These are phyloP conservation scores for Nitzschia putrida DNA, from an alignment of 108 stramenopile species.

Conservation along the genomic window DNA sequence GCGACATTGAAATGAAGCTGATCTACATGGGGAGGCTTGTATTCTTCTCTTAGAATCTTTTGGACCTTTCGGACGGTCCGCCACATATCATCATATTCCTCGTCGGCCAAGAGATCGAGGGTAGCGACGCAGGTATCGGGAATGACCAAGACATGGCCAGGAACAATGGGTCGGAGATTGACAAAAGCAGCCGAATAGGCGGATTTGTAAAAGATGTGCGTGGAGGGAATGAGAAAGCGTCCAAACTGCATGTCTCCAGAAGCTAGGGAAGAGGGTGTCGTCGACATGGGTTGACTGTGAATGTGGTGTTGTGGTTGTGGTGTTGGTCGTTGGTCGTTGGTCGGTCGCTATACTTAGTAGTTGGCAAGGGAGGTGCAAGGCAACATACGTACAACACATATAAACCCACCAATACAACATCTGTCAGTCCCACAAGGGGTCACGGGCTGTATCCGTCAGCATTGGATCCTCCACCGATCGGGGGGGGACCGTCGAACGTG, in stretches of 20 bases:
- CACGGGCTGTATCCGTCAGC: too few relatives aligned
- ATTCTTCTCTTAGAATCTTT: slow-evolving; percentile 49
- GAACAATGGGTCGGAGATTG: slow-evolving; percentile 88
- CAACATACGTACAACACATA: too few relatives aligned
- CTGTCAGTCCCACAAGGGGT: too few relatives aligned
- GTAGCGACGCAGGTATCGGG: slow-evolving; percentile 56
- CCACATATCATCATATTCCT: slow-evolving; percentile 84
- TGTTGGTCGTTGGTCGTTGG: not conserved
- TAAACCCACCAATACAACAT: too few relatives aligned
- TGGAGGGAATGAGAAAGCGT: slow-evolving; percentile 65
- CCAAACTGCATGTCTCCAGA: slow-evolving; percentile 59
- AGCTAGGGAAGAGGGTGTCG: not conserved
- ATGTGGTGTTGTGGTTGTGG: not conserved
- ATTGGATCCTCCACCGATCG: too few relatives aligned
- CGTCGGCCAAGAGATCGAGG: slow-evolving; percentile 65
- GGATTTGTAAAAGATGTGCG: slow-evolving; percentile 66
- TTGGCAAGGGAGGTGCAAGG: too few relatives aligned
- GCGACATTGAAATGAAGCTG: slow-evolving; percentile 80
- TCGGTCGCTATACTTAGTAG: too few relatives aligned
- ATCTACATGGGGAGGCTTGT: slow-evolving; percentile 31
- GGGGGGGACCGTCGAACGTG: too few relatives aligned
- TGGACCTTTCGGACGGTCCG: slow-evolving; percentile 72
- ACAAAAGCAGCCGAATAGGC: slow-evolving; percentile 66
- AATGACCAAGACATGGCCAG: slow-evolving; percentile 86
- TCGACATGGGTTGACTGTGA: not conserved